phyloP scores from a whole-genome alignment of 2,329 filamentous ascomycete genomes.

The Colletotrichum tanaceti region DNA sequence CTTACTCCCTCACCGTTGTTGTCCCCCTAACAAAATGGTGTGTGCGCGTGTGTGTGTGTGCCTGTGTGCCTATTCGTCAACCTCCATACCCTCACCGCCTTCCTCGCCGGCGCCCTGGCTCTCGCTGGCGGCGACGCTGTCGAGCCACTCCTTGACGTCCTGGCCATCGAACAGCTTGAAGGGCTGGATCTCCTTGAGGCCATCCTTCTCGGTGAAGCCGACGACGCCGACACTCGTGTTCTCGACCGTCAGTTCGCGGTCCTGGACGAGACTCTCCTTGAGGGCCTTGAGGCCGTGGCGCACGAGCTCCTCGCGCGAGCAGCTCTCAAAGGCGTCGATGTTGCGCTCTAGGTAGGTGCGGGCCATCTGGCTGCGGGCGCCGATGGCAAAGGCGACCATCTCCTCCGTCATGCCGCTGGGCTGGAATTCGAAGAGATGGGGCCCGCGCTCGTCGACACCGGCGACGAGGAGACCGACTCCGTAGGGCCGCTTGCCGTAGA shows the following conservation, averaged over 20 bases:
- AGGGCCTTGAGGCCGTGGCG: conserved; percentile 89
- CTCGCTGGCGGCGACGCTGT: conserved; percentile 71
- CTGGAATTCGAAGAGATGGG: conserved; percentile 98
- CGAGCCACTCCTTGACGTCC: conserved; percentile 87
- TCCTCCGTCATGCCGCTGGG: conserved; percentile 95
- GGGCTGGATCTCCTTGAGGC: conserved; percentile 72
- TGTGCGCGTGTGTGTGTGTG: conserved; percentile 4
- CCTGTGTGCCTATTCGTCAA: conserved; percentile 47
- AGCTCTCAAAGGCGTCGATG: conserved; percentile 82
- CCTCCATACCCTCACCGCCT: conserved; percentile 52
- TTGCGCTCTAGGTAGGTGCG: conserved; percentile 96
- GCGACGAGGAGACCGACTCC: conserved; percentile 93
- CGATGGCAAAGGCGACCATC: conserved; percentile 96
- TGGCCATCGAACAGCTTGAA: conserved; percentile 94
- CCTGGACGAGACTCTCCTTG: conserved; percentile 95
- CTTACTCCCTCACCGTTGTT: background rate
- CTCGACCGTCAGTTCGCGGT: conserved; percentile 96
- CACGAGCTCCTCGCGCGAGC: conserved; percentile 85
- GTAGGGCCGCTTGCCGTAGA: conserved; percentile 96
- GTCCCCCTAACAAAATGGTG: background rate
- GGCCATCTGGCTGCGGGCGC: conserved; percentile 96
- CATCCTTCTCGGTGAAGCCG: conserved; percentile 65
- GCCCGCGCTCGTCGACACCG: conserved; percentile 92
- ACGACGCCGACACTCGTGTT: conserved; percentile 94
- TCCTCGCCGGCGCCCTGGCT: conserved; percentile 56